Percentiles rank a stretch among this genome's conserved stretches.
Conservation (phyloP, 2,329 filamentous ascomycete genomes). For the Fusarium goolgardi region DNA sequence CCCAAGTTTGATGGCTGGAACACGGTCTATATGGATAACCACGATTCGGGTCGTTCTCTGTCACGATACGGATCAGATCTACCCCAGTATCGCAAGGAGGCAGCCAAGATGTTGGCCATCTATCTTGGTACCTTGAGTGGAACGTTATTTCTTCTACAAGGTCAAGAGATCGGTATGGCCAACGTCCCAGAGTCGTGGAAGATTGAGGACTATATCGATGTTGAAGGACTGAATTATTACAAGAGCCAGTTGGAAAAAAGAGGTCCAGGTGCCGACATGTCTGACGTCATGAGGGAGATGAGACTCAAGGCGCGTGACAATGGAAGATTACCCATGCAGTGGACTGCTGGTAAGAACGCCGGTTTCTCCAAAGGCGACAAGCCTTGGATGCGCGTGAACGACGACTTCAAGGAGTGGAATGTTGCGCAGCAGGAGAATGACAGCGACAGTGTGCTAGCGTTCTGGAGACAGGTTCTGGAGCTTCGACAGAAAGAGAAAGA, state of each 20-base stretch:
- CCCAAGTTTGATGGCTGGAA: constrained; percentile 58
- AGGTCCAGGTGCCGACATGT: constrained; percentile 42
- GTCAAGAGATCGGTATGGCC: constrained; percentile 64
- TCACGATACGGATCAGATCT: constrained; percentile 60
- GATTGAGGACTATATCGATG: constrained; percentile 57
- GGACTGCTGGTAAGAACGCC: constrained; percentile 60
- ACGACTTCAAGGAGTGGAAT: constrained; percentile 40
- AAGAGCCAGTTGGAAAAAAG: constrained; percentile 35
- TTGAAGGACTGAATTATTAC: constrained; percentile 58
- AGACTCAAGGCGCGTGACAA: constrained; percentile 50
- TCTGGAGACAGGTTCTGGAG: constrained; percentile 35
- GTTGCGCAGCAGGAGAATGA: constrained; percentile 30
- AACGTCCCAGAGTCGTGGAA: constrained; percentile 58
- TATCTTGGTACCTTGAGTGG: constrained; percentile 56
- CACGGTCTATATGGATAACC: constrained; percentile 66
- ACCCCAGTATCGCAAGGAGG: constrained; percentile 51
- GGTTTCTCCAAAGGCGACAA: constrained; percentile 52
- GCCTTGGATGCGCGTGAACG: constrained; percentile 48
- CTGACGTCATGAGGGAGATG: constrained; percentile 56
- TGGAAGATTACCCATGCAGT: constrained; percentile 56
- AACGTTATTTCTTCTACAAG: constrained; percentile 62
- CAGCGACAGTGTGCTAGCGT: constrained; percentile 25
- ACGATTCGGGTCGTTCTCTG: constrained; percentile 64
- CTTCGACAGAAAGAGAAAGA: constrained; percentile 34
- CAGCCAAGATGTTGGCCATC: constrained; percentile 61